Base-by-base conservation (phyloP, 2,329 filamentous ascomycete genomes). In the Epichloe aotearoae region DNA sequence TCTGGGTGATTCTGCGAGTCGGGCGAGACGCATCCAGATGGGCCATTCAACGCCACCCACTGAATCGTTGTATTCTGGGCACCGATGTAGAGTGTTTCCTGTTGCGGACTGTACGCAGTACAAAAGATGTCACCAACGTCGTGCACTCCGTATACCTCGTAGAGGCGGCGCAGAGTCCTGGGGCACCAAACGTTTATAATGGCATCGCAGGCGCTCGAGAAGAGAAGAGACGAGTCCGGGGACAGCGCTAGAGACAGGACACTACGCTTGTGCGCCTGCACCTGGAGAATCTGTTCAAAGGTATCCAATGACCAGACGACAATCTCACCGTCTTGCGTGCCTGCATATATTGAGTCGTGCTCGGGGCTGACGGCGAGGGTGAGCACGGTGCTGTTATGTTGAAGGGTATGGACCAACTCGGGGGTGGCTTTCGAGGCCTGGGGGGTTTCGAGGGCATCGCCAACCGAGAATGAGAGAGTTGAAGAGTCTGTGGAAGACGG, bases 91-190 rank as follows among this genome's bases (percentile, higher is more conserved):
- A 95, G 77, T 0, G 86, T 95, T 57, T 91, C 79, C 59, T 88
- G 75, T 57, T 82, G 77, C 6, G 81, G 71, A 4, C 89, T 95
- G 66, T 95, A 96, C 1, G 84, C 85, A n/a, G 95, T 83, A 58
- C 88, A 95, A 65, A 97, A 97, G 53, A 98, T 82, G 69, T 98
- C 93, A 53, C 93, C 93, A 40, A 95, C 86, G 59, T 97, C 93
- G 67, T 95, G 91, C 46, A 84, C 84, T 55, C 89, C 94, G 72
- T 95, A 95, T 54, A 97, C 86, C 55, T 93, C 88, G 70, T 90
- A 93, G 1, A 93, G 74, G 30, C 86, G 82, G 51, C 77, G 78
- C 64, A 95, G 82, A 5, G 81, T 84, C 42, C 73, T 75, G 2
- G 90, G 86, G 59, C 82, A 84, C 93, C 93, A 98, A 41, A 95